phyloP scores from a whole-genome alignment of 2,329 filamentous ascomycete genomes.

The Calonectria pteridis region DNA sequence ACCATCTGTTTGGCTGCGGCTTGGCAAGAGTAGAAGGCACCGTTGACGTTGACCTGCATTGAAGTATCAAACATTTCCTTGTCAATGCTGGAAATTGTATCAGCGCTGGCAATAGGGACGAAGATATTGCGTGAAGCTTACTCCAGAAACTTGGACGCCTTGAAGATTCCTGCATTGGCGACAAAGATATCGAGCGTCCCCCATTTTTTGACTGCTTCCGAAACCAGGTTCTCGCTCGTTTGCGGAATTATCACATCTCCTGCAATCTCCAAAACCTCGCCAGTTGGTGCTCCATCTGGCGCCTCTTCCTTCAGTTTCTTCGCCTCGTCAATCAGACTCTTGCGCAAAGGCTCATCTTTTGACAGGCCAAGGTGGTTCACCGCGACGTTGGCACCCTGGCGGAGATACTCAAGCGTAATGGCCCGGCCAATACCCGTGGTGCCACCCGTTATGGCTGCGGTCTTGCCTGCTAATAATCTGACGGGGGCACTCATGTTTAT shows the following conservation, averaged over 20 bases:
- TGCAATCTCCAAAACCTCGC: conserved; percentile 14
- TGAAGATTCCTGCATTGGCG: conserved; percentile 26
- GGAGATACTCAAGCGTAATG: conserved; percentile 80
- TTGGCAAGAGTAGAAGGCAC: conserved; percentile 85
- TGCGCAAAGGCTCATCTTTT: conserved; percentile 58
- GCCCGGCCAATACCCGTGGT: conserved; percentile 85
- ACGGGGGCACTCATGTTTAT: background rate
- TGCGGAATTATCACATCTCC: conserved; percentile 21
- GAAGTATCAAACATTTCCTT: conserved; percentile 17
- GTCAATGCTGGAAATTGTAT: background rate
- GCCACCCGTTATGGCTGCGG: conserved; percentile 83
- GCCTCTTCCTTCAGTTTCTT: conserved; percentile 37
- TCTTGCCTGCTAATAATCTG: conserved; percentile 60
- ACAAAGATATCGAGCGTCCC: conserved; percentile 23
- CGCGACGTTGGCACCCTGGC: conserved; percentile 79
- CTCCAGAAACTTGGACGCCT: conserved; percentile 20
- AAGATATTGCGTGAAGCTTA: background rate
- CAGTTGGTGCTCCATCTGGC: conserved; percentile 74
- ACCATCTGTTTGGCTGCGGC: conserved; percentile 83
- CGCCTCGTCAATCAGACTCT: conserved; percentile 31
- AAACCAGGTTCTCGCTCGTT: conserved; percentile 11
- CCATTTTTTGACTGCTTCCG: conserved; percentile 18
- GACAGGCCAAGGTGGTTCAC: conserved; percentile 78
- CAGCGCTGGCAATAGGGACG: background rate
- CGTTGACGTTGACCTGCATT: conserved; percentile 62